Evolutionary conservation across 2,329 filamentous ascomycete species (phyloP).

Genomic region (Aspergillus pseudoglaucus): DNA sequence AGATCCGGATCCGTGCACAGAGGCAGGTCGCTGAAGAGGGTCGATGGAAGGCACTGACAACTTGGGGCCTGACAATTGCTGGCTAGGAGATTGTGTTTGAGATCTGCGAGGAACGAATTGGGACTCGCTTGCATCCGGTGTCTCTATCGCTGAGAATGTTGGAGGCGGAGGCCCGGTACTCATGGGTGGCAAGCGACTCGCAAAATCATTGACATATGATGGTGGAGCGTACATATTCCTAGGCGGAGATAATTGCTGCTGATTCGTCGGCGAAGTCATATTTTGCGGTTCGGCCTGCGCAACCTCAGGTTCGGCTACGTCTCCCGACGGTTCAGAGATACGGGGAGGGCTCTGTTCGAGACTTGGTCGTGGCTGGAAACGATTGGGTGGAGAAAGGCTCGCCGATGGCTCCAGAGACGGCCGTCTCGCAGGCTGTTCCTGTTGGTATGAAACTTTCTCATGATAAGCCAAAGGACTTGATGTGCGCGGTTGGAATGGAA

Average conservation of each 20-base stretch:
- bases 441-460: conserved; percentile 30
- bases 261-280: conserved; percentile 4
- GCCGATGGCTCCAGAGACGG: conserved; percentile 20
- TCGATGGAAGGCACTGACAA: conserved; percentile 39
- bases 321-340: conserved; percentile 3
- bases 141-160: conserved; percentile 3
- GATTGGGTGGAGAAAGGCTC: conserved; percentile 14
- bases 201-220: conserved; percentile 26
- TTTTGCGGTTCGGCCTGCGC: conserved; percentile 2
- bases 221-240: conserved; percentile 28
- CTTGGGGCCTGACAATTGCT: conserved; percentile 44
- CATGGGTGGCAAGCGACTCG: conserved; percentile 22
- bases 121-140: conserved; percentile 18
- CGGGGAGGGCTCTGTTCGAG: conserved; percentile 13
- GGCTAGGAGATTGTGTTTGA: conserved; percentile 55
- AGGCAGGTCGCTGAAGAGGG: conserved; percentile 48
- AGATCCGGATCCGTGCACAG: conserved; percentile 44
- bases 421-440: conserved; percentile 15
- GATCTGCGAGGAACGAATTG: conserved; percentile 42
- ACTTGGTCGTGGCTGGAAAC: conserved; percentile 13
- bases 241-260: conserved; percentile 20
- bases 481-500: conserved; percentile 56
- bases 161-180: conserved; percentile 13
- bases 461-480: conserved; percentile 58
- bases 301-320: conserved; percentile 3